Percentiles rank a stretch among this genome's conserved stretches.
Evolutionary conservation across 345 rosid species (phyloP).

Genomic region (Lepidium sativum): DNA sequence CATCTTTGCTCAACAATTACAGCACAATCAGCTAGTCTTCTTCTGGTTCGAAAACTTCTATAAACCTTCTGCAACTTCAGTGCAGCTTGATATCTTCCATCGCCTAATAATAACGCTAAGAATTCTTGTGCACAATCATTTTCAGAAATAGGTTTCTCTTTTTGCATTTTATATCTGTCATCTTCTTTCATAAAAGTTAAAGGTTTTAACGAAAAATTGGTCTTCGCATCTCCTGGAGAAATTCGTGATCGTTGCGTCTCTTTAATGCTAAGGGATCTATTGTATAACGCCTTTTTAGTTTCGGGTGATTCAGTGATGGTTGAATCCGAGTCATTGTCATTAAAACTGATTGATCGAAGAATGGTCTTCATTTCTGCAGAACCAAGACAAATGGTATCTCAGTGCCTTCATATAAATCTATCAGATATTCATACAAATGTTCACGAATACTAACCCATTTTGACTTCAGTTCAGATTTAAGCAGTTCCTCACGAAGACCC

Average conservation of each 20-base stretch:
- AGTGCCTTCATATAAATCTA: constrained; percentile 24
- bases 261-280: constrained; percentile 30
- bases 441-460: constrained; percentile 12
- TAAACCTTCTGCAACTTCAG: constrained; percentile 82
- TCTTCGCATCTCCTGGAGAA: constrained; percentile 29
- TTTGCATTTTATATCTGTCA: constrained; percentile 9
- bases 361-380: constrained; percentile 22
- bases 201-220: constrained; percentile 12
- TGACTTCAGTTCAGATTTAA: constrained; percentile 4
- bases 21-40: constrained; percentile 90
- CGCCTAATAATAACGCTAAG: constrained; percentile 14
- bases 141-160: constrained; percentile 10
- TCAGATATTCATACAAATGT: not conserved
- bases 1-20: constrained; percentile 93
- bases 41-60: constrained; percentile 81
- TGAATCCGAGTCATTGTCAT: constrained; percentile 32
- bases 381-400: constrained; percentile 13
- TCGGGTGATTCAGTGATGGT: constrained; percentile 22
- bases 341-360: constrained; percentile 35
- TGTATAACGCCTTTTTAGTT: constrained; percentile 17
- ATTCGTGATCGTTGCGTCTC: constrained; percentile 27
- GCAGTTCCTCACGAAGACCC: not conserved
- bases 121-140: constrained; percentile 6
- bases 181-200: constrained; percentile 24
- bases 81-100: constrained; percentile 48